A percentile compares a stretch with the other conserved stretches of the same genome.
phyloP scores from a whole-genome alignment of 352 stramenopile genomes.

The Phytophthora cryptogea region DNA sequence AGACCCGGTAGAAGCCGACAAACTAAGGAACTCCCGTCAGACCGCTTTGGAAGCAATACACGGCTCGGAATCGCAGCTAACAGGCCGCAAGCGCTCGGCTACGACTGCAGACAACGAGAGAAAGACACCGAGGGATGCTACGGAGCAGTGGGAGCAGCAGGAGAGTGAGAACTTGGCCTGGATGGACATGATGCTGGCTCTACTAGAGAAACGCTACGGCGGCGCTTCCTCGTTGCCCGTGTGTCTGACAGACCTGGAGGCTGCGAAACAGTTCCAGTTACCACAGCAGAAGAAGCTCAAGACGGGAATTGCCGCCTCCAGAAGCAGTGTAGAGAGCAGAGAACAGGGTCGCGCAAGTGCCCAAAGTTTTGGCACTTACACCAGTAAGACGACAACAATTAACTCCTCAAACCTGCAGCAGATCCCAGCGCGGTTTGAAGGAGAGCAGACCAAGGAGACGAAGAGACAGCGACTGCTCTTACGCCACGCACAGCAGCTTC shows the following conservation, averaged over 20 bases:
- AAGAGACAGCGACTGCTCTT: conserved; percentile 53
- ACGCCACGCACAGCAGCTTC: conserved; percentile 70
- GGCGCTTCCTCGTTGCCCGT: conserved; percentile 37
- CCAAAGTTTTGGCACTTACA: neutral
- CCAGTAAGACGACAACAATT: conserved; percentile 4
- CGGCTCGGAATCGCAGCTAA: neutral
- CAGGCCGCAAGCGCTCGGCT: conserved; percentile 14
- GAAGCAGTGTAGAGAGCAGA: conserved; percentile 19
- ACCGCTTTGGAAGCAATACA: neutral
- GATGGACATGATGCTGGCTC: conserved; percentile 83
- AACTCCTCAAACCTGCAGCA: conserved; percentile 22
- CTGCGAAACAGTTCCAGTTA: conserved; percentile 41
- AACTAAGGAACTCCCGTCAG: neutral
- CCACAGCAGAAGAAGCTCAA: conserved; percentile 31
- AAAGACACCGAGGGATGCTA: neutral
- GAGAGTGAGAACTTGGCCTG: conserved; percentile 75
- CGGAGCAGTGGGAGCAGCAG: conserved; percentile 7
- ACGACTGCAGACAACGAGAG: neutral
- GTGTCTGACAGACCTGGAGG: conserved; percentile 46
- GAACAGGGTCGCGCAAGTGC: neutral
- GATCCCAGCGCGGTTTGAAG: conserved; percentile 18
- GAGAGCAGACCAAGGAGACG: conserved; percentile 41
- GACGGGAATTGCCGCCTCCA: conserved; percentile 8
- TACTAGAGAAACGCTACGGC: conserved; percentile 72
- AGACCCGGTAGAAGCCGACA: conserved; percentile 18